These are phyloP conservation scores for Saccharomyces mikatae DNA, from an alignment of 805 yeast species.

Conservation along the genomic window DNA sequence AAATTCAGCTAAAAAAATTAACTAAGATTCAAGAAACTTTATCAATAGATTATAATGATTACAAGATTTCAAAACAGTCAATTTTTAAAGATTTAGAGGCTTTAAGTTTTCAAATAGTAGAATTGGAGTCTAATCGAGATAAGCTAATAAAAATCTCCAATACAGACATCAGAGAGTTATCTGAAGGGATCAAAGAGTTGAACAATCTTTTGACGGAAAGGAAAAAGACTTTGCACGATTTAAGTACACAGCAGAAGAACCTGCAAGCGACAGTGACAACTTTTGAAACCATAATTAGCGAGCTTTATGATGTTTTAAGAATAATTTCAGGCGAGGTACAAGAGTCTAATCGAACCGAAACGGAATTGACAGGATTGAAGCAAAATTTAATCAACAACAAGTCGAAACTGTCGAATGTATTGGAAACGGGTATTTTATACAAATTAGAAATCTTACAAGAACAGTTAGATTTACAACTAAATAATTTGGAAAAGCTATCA, in stretches of 20 bases:
- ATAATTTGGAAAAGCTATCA: conserved; percentile 41
- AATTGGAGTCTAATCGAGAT: conserved; percentile 50
- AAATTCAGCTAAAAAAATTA: conserved; percentile 50
- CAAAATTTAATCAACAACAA: conserved; percentile 39
- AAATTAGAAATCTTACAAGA: conserved; percentile 32
- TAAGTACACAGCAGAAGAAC: conserved; percentile 44
- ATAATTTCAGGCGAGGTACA: conserved; percentile 41
- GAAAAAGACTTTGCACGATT: conserved; percentile 31
- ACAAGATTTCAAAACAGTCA: conserved; percentile 54
- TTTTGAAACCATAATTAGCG: conserved; percentile 34
- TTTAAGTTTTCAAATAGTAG: conserved; percentile 47
- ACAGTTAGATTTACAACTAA: conserved; percentile 45
- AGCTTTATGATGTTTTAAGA: conserved; percentile 25
- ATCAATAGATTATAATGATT: conserved; percentile 52
- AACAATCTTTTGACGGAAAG: conserved; percentile 35
- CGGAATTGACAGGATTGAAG: conserved; percentile 42
- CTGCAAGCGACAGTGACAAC: conserved; percentile 50
- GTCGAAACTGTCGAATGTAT: conserved; percentile 33
- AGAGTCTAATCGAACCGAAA: conserved; percentile 32
- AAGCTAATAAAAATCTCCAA: conserved; percentile 51
- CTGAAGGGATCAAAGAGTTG: conserved; percentile 46
- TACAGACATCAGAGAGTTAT: conserved; percentile 50
- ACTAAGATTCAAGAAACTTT: conserved; percentile 56
- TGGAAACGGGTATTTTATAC: conserved; percentile 35
- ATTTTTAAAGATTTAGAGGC: conserved; percentile 54